Base-by-base conservation (phyloP, 495 filamentous ascomycete genomes). In the Saxispiralis lemnorum region DNA sequence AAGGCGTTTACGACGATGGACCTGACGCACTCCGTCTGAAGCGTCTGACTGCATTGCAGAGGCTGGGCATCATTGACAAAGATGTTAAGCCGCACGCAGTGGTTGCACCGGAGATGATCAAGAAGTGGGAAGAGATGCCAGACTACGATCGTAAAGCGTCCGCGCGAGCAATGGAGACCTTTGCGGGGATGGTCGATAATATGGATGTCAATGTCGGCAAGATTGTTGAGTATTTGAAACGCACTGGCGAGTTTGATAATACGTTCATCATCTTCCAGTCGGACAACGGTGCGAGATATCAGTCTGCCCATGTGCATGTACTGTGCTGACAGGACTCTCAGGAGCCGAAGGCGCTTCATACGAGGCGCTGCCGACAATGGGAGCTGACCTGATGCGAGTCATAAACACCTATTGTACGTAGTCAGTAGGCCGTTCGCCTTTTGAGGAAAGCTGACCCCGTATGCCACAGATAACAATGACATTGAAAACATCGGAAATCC, bases 191-290 rank as follows among this genome's bases (percentile, higher is more conserved):
- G 72, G 72, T 76, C 1, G 66, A 75, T 41, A 62, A 63, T 35
- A 72, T 75, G 38, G 73, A 76, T 46, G 48, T 59, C 36, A 71
- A 75, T 41, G 64, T 78, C 31, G 70, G 69, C 31, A 65, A 66
- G 38, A 65, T 75, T 3, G 56, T 73, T 38, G 58, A 68, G 21
- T 69, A 72, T 45, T 57, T 74, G 7, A 53, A 64, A 18, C 57
- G 60, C 6, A 72, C 64, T 31, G 64, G 60, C 35, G 72, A 78
- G 48, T 59, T 73, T 1, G 70, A 76, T 49, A 74, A 76, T 52
- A 76, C 73, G 6, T 70, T 73, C 36, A 62, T 75, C 35, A 61
- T 69, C 45, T 75, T 75, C 60, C 69, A 75, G 66, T 70, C 67
- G 30, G 69, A 76, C 55, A 76, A 75, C 44, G 71, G 71, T n/a